A percentile compares a stretch with the other conserved stretches of the same genome.
phyloP scores from a whole-genome alignment of 768 basidiomycete genomes.

The Coprinopsis marcescibilis region DNA sequence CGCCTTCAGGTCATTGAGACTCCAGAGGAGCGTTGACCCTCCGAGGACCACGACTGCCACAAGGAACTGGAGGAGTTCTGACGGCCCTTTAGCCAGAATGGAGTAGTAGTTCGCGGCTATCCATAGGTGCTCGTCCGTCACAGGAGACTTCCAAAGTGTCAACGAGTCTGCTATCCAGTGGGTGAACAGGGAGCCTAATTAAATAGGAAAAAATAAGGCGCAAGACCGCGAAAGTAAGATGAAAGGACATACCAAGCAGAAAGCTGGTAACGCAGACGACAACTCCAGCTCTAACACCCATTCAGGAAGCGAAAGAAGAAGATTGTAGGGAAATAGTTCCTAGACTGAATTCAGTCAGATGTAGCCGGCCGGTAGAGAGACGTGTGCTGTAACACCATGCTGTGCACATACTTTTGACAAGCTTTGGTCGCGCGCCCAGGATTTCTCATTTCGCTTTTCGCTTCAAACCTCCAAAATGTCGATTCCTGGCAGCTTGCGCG shows the following conservation, averaged over 20 bases:
- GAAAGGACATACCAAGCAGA: conserved; percentile 53
- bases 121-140: conserved; percentile 82
- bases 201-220: conserved; percentile 6
- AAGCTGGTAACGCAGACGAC: conserved; percentile 78
- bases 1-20: conserved; percentile 68
- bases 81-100: conserved; percentile 63
- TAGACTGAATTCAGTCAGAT: background rate
- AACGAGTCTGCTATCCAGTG: conserved; percentile 93
- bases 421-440: no score
- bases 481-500: no score
- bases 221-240: background rate
- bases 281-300: conserved; percentile 69
- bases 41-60: conserved; percentile 54
- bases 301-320: conserved; percentile 22
- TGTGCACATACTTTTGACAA: no score
- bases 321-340: conserved; percentile 6
- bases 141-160: conserved; percentile 83
- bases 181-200: conserved; percentile 70
- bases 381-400: no score
- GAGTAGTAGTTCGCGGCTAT: conserved; percentile 80
- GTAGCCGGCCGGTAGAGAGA: no score
- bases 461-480: no score
- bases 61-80: conserved; percentile 51
- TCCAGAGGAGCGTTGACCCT: conserved; percentile 67
- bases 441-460: no score